Conservation (phyloP, 495 filamentous ascomycete species). For the Aspergillus saccharolyticus region DNA sequence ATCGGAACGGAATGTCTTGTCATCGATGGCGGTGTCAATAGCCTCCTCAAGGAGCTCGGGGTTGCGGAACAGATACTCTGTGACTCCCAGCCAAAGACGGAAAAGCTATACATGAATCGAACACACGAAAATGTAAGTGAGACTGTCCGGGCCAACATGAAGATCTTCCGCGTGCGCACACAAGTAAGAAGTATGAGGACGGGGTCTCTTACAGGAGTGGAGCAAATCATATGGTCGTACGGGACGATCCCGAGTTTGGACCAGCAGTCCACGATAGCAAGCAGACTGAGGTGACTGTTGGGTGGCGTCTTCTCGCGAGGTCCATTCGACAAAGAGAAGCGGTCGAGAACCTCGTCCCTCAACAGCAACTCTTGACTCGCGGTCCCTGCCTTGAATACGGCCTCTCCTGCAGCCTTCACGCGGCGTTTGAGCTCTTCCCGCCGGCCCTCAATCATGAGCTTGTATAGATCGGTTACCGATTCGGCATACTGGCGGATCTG, state of each 20-base stretch:
- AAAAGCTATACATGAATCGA: constrained; percentile 61
- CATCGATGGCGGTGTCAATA: constrained; percentile 78
- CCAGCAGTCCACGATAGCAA: constrained; percentile 99
- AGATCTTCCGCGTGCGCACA: not conserved
- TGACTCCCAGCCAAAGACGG: constrained; percentile 94
- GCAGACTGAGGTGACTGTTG: constrained; percentile 87
- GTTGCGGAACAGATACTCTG: constrained; percentile 91
- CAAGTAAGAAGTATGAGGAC: not conserved
- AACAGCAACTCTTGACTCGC: constrained; percentile 65
- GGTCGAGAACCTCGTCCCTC: constrained; percentile 77
- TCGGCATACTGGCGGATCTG: constrained; percentile 93
- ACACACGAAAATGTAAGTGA: not conserved
- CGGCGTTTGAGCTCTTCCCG: constrained; percentile 72
- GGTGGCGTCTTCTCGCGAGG: constrained; percentile 58
- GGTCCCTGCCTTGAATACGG: constrained; percentile 63
- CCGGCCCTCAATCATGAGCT: constrained; percentile 86
- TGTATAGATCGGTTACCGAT: constrained; percentile 91
- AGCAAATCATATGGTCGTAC: constrained; percentile 99
- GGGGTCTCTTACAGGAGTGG: constrained; percentile 63
- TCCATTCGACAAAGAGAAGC: constrained; percentile 69
- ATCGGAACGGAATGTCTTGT: constrained; percentile 81
- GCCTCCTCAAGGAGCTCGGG: constrained; percentile 77
- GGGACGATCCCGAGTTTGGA: constrained; percentile 86
- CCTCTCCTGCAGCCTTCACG: constrained; percentile 69
- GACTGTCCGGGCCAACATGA: not conserved